Conservation (phyloP, 768 basidiomycete genomes). For the Macrocybe gigantea region DNA sequence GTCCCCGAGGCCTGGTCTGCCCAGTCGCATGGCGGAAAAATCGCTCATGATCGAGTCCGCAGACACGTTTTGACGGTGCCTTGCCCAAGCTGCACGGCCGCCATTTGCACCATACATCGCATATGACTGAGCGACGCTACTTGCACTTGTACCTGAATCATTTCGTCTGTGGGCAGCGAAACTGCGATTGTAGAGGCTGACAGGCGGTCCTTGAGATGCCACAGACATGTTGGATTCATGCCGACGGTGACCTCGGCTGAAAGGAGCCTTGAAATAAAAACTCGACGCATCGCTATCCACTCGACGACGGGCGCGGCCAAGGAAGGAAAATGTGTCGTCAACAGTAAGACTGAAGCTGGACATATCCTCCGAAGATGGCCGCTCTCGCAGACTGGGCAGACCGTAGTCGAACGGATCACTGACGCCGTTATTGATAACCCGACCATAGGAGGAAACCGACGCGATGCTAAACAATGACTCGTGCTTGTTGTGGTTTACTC, state of each 20-base stretch:
- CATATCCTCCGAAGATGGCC: constrained; percentile 56
- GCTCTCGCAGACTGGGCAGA: constrained; percentile 42
- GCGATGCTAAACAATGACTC: constrained; percentile 71
- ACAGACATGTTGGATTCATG: constrained; percentile 59
- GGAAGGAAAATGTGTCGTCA: constrained; percentile 74
- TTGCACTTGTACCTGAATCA: constrained; percentile 54
- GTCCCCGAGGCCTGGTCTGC: constrained; percentile 73
- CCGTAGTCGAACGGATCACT: constrained; percentile 74
- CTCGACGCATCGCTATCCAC: constrained; percentile 75
- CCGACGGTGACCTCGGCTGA: constrained; percentile 46
- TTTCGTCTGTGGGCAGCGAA: constrained; percentile 44
- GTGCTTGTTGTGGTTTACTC: constrained; percentile 35
- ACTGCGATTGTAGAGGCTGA: constrained; percentile 69
- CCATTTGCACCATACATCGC: constrained; percentile 47
- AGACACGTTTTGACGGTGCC: constrained; percentile 51
- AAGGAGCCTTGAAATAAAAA: constrained; percentile 61
- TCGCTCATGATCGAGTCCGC: constrained; percentile 65
- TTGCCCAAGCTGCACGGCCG: constrained; percentile 54
- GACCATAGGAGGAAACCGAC: constrained; percentile 75
- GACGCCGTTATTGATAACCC: constrained; percentile 54
- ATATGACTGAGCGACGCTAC: constrained; percentile 53
- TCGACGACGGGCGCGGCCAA: constrained; percentile 28
- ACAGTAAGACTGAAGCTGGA: constrained; percentile 53
- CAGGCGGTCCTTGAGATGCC: constrained; percentile 53
- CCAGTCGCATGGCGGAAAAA: constrained; percentile 49